Evolutionary conservation across 2,329 filamentous ascomycete genomes (phyloP).

Genomic region (Fusarium austroafricanum): DNA sequence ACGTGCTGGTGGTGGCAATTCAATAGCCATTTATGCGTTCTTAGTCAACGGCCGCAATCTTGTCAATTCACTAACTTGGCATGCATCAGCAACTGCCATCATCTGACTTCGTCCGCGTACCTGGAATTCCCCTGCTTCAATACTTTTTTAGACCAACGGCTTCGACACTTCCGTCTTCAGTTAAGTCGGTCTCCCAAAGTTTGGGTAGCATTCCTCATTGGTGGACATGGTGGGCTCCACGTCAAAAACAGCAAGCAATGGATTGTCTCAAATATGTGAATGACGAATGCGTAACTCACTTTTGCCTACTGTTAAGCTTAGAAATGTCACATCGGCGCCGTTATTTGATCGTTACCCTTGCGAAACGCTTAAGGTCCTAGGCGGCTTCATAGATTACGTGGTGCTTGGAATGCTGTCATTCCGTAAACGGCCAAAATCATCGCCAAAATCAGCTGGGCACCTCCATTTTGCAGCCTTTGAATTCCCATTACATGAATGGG

Average conservation of each 20-base stretch:
- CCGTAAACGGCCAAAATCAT: slow-evolving; percentile 6
- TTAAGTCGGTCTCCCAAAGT: not conserved
- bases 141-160: slow-evolving; percentile 7
- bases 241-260: not conserved
- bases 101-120: slow-evolving; percentile 9
- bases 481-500: not conserved
- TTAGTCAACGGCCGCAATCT: not conserved
- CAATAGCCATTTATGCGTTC: not conserved
- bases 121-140: slow-evolving; percentile 25
- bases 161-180: not conserved
- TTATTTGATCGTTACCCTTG: not conserved
- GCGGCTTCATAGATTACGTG: not conserved
- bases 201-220: slow-evolving; percentile 23
- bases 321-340: not conserved
- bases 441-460: not conserved
- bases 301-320: not conserved
- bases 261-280: slow-evolving; percentile 13
- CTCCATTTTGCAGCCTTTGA: not conserved
- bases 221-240: not conserved
- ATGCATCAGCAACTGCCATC: not conserved
- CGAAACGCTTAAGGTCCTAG: not conserved
- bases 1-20: not conserved
- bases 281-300: not conserved
- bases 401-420: slow-evolving; percentile 5
- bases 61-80: not conserved